phyloP scores from a whole-genome alignment of 179 eudicot species.

The Silene coronaria region DNA sequence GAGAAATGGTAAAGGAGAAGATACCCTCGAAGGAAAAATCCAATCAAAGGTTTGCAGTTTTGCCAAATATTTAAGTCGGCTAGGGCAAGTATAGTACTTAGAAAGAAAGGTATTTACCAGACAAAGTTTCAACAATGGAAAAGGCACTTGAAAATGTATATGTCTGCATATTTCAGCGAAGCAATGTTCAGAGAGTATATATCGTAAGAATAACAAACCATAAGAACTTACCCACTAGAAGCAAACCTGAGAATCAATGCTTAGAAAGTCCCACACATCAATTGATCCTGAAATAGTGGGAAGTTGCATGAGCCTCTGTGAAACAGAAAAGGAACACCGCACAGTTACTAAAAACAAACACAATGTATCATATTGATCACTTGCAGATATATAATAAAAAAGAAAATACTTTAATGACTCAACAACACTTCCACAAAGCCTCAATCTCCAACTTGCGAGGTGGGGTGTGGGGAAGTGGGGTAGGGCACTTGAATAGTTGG shows the following conservation, averaged over 20 bases:
- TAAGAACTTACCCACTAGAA: slow-evolving; percentile 7
- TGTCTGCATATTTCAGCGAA: slow-evolving; percentile 55
- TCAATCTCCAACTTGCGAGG: neutral
- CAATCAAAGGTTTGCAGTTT: neutral
- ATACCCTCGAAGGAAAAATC: neutral
- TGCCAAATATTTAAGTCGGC: neutral
- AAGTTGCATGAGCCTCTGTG: slow-evolving; percentile 86
- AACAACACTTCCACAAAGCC: neutral
- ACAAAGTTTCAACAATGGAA: slow-evolving; percentile 71
- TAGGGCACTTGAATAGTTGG: neutral
- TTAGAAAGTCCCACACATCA: slow-evolving; percentile 99
- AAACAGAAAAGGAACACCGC: slow-evolving; percentile 21
- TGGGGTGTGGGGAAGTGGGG: too few relatives aligned
- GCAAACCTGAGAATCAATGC: slow-evolving; percentile 96
- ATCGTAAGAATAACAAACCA: slow-evolving; percentile 4
- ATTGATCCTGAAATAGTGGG: slow-evolving; percentile 88
- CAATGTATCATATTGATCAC: neutral
- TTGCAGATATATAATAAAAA: neutral
- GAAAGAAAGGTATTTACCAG: slow-evolving; percentile 46
- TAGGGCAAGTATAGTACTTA: slow-evolving; percentile 1
- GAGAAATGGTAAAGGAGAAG: neutral
- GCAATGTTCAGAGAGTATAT: slow-evolving; percentile 20
- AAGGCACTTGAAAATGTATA: slow-evolving; percentile 82
- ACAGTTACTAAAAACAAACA: slow-evolving; percentile 16
- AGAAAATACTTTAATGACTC: neutral